A percentile compares a stretch with the other conserved stretches of the same genome.
Evolutionary conservation across 1,284 basidiomycete genomes (phyloP).

Genomic region (Earliella scabrosa): DNA sequence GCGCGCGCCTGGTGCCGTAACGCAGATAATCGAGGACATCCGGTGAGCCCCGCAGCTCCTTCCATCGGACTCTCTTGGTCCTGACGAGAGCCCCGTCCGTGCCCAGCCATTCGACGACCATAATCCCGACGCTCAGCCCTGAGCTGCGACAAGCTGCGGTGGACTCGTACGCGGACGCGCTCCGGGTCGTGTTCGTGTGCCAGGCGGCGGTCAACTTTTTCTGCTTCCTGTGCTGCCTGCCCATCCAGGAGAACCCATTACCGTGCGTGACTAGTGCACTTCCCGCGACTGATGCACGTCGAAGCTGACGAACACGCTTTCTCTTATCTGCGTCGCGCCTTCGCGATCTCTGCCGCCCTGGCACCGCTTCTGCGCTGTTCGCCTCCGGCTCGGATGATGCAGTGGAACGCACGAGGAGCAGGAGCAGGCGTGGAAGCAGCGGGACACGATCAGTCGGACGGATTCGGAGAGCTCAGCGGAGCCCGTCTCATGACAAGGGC

Average conservation of each 20-base stretch:
- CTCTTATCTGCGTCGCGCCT: no score
- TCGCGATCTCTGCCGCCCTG: no score
- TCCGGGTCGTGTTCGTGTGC: slow-evolving; percentile 87
- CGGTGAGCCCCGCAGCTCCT: slow-evolving; percentile 46
- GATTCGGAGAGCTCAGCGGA: slow-evolving; percentile 17
- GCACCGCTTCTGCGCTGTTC: no score
- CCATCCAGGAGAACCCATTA: slow-evolving; percentile 76
- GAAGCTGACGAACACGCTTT: background rate
- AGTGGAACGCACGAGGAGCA: slow-evolving; percentile 70
- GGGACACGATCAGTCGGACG: slow-evolving; percentile 28
- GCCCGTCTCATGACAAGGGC: no score
- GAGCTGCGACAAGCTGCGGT: slow-evolving; percentile 70
- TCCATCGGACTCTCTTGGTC: background rate
- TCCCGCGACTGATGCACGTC: background rate
- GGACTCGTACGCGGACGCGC: slow-evolving; percentile 81
- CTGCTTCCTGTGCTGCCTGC: slow-evolving; percentile 65
- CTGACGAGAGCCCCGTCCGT: slow-evolving; percentile 2
- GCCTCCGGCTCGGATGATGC: background rate
- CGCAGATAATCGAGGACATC: slow-evolving; percentile 70
- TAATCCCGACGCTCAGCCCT: slow-evolving; percentile 76
- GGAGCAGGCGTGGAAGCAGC: slow-evolving; percentile 51
- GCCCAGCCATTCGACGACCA: slow-evolving; percentile 76
- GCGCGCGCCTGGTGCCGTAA: slow-evolving; percentile 4
- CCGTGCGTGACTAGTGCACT: slow-evolving; percentile 55
- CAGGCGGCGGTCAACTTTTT: slow-evolving; percentile 68